phyloP scores from a whole-genome alignment of 2,329 filamentous ascomycete species.

The Hysterium pulicare region DNA sequence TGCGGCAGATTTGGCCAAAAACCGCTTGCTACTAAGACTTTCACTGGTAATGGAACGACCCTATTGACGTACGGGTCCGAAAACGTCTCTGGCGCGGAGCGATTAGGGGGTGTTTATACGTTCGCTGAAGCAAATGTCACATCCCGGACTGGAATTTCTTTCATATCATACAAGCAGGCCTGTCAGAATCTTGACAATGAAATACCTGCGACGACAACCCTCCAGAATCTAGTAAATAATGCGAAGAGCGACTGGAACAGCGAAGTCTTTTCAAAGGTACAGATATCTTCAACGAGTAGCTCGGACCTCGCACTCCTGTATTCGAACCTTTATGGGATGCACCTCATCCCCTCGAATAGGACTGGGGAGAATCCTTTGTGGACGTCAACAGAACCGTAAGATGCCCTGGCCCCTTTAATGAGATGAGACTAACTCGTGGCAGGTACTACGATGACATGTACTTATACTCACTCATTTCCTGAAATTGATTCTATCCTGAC shows the following conservation, averaged over 20 bases:
- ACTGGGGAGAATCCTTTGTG: slow-evolving; percentile 69
- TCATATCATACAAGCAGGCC: slow-evolving; percentile 60
- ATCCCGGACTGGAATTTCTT: slow-evolving; percentile 65
- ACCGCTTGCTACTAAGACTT: slow-evolving; percentile 27
- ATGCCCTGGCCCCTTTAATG: too few relatives aligned
- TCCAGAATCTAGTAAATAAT: slow-evolving; percentile 45
- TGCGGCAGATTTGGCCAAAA: slow-evolving; percentile 58
- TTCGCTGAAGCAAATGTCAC: slow-evolving; percentile 49
- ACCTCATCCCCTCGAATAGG: slow-evolving; percentile 65
- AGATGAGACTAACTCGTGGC: too few relatives aligned
- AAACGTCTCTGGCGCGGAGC: slow-evolving; percentile 17
- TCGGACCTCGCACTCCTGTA: slow-evolving; percentile 62
- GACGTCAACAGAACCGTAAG: slow-evolving; percentile 62
- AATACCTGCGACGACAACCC: slow-evolving; percentile 47
- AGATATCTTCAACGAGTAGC: slow-evolving; percentile 55
- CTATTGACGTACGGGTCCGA: slow-evolving; percentile 21
- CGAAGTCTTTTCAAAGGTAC: slow-evolving; percentile 61
- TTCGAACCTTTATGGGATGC: slow-evolving; percentile 67
- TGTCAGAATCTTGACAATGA: slow-evolving; percentile 58
- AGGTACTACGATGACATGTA: slow-evolving; percentile 71
- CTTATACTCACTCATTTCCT: too few relatives aligned
- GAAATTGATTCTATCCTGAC: slow-evolving; percentile 54
- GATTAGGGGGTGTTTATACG: slow-evolving; percentile 51
- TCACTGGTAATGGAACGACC: slow-evolving; percentile 23
- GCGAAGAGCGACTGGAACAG: slow-evolving; percentile 58